Conservation (phyloP, 2,329 filamentous ascomycete species). For the Neophaeococcomyces mojaviensis region DNA sequence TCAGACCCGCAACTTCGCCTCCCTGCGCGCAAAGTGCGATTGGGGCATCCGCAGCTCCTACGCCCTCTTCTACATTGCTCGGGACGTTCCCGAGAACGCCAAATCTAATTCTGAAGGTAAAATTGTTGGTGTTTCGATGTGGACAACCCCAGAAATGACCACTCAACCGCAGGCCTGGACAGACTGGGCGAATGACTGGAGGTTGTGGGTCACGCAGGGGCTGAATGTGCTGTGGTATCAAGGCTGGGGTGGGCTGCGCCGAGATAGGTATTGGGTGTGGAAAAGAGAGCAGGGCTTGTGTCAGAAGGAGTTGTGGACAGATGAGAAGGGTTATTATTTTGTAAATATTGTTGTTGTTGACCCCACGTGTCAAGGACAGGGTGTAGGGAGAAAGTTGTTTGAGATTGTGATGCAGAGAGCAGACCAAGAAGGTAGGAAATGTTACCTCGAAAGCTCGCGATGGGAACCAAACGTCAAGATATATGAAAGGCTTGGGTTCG, state of each 20-base stretch:
- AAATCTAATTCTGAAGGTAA: conserved; percentile 23
- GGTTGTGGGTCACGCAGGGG: conserved; percentile 59
- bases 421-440: conserved; percentile 56
- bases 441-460: conserved; percentile 65
- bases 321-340: conserved; percentile 64
- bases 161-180: conserved; percentile 49
- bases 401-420: conserved; percentile 55
- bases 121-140: conserved; percentile 65
- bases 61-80: conserved; percentile 62
- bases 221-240: conserved; percentile 57
- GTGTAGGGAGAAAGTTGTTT: conserved; percentile 59
- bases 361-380: conserved; percentile 57
- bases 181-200: conserved; percentile 57
- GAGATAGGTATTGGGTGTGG: conserved; percentile 64
- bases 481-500: conserved; percentile 63
- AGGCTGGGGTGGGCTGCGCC: conserved; percentile 61
- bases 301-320: conserved; percentile 57
- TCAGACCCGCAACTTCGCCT: conserved; percentile 52
- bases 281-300: conserved; percentile 57
- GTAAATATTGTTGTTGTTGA: conserved; percentile 67
- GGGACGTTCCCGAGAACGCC: conserved; percentile 38
- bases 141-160: conserved; percentile 52
- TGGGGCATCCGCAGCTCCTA: conserved; percentile 58
- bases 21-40: conserved; percentile 56
- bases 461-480: conserved; percentile 62